A percentile compares a stretch with the other conserved stretches of the same genome.
phyloP scores from a whole-genome alignment of 257 asterid species.

The Coffea canephora region DNA sequence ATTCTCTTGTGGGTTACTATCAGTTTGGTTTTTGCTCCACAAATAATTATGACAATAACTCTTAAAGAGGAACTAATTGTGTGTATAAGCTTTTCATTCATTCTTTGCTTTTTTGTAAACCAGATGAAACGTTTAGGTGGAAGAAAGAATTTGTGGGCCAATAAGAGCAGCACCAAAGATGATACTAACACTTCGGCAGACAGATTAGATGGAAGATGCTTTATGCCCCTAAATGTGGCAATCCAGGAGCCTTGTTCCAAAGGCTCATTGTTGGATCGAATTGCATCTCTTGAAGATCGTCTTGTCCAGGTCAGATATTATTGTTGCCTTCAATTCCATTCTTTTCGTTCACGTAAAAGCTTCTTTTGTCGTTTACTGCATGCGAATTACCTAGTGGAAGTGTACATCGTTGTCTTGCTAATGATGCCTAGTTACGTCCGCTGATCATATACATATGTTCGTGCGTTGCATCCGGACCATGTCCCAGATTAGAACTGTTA shows the following conservation, averaged over 20 bases:
- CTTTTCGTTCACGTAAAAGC: neutral
- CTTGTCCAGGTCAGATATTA: constrained; percentile 13
- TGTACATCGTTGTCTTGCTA: neutral
- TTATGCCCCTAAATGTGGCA: neutral
- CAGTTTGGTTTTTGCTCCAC: neutral
- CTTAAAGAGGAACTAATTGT: neutral
- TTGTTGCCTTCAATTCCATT: neutral
- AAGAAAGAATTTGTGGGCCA: constrained; percentile 11
- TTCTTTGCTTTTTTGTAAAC: neutral
- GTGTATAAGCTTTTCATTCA: neutral
- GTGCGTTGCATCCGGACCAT: neutral
- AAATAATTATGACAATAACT: neutral
- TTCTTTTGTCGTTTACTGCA: neutral
- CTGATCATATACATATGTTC: neutral
- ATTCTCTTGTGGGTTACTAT: neutral
- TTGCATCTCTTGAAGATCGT: constrained; percentile 23
- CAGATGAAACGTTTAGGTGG: constrained; percentile 19
- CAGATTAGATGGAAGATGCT: constrained; percentile 1
- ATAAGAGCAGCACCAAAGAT: constrained; percentile 8
- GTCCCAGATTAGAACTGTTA: neutral
- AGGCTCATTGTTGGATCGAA: constrained; percentile 23
- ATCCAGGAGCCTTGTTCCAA: constrained; percentile 8
- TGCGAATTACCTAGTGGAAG: neutral
- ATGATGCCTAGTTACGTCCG: neutral
- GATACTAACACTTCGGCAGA: neutral